These are phyloP conservation scores for Ceratobasidium sp. DNA, from an alignment of 1,284 basidiomycete species.

Conservation along the genomic window DNA sequence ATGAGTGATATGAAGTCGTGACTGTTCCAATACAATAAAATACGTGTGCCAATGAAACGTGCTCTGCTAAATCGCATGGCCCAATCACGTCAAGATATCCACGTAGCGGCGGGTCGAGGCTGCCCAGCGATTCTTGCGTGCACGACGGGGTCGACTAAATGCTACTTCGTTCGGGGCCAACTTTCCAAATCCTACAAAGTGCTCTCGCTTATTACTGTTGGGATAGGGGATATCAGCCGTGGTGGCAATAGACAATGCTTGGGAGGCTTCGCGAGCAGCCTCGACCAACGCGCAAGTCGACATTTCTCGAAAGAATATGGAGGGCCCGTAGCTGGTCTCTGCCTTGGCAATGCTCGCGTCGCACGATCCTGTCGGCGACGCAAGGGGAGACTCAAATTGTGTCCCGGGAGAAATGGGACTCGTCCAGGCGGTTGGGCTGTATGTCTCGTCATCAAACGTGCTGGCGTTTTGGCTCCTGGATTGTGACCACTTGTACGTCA, in stretches of 20 bases:
- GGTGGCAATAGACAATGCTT: neutral
- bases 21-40: neutral
- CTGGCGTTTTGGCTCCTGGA: slow-evolving; percentile 11
- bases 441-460: slow-evolving; percentile 3
- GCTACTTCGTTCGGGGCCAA: slow-evolving; percentile 13
- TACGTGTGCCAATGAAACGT: neutral
- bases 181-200: slow-evolving; percentile 14
- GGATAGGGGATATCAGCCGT: neutral
- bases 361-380: neutral
- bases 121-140: slow-evolving; percentile 20
- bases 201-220: neutral
- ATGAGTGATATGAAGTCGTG: neutral
- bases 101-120: slow-evolving; percentile 17
- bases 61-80: neutral
- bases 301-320: slow-evolving; percentile 10
- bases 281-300: slow-evolving; percentile 18
- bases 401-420: slow-evolving; percentile 14
- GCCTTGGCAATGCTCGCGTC: neutral
- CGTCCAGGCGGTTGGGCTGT: too few species aligned
- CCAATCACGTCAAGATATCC: slow-evolving; percentile 29
- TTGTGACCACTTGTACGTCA: neutral
- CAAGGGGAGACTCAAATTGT: neutral
- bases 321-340: neutral
- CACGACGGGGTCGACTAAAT: slow-evolving; percentile 19
- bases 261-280: slow-evolving; percentile 31